phyloP scores from a whole-genome alignment of 768 basidiomycete species.

The Mrakia hoshinonis region DNA sequence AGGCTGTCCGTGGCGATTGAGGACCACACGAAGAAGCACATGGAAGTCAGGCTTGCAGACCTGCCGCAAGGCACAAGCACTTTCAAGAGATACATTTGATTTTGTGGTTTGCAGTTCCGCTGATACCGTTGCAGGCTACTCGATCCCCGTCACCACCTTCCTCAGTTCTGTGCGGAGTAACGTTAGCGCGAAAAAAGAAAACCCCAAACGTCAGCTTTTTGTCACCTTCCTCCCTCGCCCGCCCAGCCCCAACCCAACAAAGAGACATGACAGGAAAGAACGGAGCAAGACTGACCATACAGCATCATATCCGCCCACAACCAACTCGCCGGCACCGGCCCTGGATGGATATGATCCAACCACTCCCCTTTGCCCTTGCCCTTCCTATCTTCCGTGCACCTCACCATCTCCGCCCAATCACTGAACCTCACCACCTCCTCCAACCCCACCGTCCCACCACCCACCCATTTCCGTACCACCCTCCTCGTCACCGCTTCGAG shows the following conservation, averaged over 20 bases:
- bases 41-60: too few relatives aligned
- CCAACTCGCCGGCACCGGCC: constrained; percentile 26
- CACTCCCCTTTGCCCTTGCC: not conserved
- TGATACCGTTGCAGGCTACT: not conserved
- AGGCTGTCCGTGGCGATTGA: too few relatives aligned
- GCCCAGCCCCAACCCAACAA: too few relatives aligned
- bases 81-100: too few relatives aligned
- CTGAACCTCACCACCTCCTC: constrained; percentile 16
- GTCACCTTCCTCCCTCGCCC: not conserved
- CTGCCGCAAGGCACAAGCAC: too few relatives aligned
- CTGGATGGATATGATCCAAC: constrained; percentile 29
- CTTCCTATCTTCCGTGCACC: not conserved
- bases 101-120: too few relatives aligned
- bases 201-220: not conserved
- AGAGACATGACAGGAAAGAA: not conserved
- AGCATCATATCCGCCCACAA: constrained; percentile 28
- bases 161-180: not conserved
- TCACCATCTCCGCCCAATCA: constrained; percentile 3
- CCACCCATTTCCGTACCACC: constrained; percentile 4
- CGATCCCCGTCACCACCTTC: not conserved
- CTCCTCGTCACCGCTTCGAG: constrained; percentile 10
- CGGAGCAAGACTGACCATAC: constrained; percentile 21
- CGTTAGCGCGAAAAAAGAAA: not conserved
- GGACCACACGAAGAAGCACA: too few relatives aligned
- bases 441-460: not conserved